Percentiles rank a stretch among this genome's conserved stretches.
Conservation (phyloP, 1,284 basidiomycete genomes). For the Microbotryum scabiosae region DNA sequence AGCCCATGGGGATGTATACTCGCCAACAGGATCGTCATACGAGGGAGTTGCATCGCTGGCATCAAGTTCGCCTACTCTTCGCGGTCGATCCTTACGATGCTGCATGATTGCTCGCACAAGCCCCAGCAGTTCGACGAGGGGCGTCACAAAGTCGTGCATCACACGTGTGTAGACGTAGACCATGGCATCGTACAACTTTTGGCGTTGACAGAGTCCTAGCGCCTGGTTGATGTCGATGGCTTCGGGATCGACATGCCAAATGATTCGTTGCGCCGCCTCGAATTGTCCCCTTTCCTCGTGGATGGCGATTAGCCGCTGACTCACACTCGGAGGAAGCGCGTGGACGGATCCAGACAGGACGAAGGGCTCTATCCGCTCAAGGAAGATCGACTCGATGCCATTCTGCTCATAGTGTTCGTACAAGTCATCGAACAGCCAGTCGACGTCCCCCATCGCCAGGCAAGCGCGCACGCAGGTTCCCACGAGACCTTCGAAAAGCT, state of each 20-base stretch:
- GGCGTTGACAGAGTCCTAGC: constrained; percentile 70
- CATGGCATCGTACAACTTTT: constrained; percentile 83
- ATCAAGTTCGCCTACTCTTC: constrained; percentile 31
- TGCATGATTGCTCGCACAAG: constrained; percentile 64
- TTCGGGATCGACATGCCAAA: constrained; percentile 90
- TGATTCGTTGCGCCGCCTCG: constrained; percentile 73
- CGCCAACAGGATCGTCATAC: neutral
- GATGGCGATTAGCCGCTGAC: constrained; percentile 71
- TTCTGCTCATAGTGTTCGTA: constrained; percentile 80
- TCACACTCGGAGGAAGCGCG: constrained; percentile 66
- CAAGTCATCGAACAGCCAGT: constrained; percentile 85
- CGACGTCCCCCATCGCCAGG: constrained; percentile 66
- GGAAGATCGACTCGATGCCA: constrained; percentile 81
- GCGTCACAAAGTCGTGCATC: constrained; percentile 78
- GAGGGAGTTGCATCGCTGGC: constrained; percentile 1
- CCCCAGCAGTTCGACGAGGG: constrained; percentile 72
- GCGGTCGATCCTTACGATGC: constrained; percentile 40
- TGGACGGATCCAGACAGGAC: constrained; percentile 66
- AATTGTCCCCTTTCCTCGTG: constrained; percentile 65
- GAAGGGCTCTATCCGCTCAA: constrained; percentile 73
- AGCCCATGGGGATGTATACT: neutral
- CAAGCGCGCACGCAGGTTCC: constrained; percentile 71
- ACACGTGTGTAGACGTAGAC: constrained; percentile 89
- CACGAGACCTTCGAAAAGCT: constrained; percentile 81
- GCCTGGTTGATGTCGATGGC: constrained; percentile 92